These are phyloP conservation scores for Apophysomyces variabilis DNA, from an alignment of 371 early-diverging fungal genomes.

Conservation along the genomic window DNA sequence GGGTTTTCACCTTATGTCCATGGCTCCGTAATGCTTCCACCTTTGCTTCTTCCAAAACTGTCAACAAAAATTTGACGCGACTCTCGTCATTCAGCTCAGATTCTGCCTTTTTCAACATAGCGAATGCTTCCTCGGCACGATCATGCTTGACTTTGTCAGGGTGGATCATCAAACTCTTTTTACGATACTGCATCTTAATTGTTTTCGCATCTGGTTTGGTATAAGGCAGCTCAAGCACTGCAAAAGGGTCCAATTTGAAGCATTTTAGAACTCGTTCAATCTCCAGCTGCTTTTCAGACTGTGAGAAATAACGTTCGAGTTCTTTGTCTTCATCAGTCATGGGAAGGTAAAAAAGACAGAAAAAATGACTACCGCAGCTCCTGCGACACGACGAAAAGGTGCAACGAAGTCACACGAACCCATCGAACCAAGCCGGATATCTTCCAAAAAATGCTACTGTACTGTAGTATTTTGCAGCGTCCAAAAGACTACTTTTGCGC, in stretches of 20 bases:
- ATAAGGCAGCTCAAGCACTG: conserved; percentile 76
- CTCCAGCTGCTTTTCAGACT: conserved; percentile 76
- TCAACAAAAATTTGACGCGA: conserved; percentile 60
- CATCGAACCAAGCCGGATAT: too few relatives aligned
- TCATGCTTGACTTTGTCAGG: conserved; percentile 88
- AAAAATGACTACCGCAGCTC: background rate
- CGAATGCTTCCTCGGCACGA: conserved; percentile 83
- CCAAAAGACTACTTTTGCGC: too few relatives aligned
- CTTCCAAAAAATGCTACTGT: too few relatives aligned
- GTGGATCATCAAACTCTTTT: conserved; percentile 87
- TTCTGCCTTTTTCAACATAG: conserved; percentile 85
- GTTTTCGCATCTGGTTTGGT: conserved; percentile 58
- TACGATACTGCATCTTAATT: conserved; percentile 79
- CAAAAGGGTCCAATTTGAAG: conserved; percentile 82
- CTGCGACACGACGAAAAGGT: too few relatives aligned
- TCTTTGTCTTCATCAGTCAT: conserved; percentile 43
- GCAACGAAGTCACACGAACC: too few relatives aligned
- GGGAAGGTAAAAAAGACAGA: background rate
- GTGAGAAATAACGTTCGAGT: conserved; percentile 69
- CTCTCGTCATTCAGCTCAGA: conserved; percentile 73
- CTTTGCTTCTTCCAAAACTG: conserved; percentile 72
- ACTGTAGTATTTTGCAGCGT: too few relatives aligned
- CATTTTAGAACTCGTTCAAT: conserved; percentile 84
- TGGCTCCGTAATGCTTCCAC: conserved; percentile 59
- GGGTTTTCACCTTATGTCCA: conserved; percentile 47